Evolutionary conservation across 352 stramenopile genomes (phyloP), one percentile per base, ranked within the genome.

Genomic region (Halophytophthora polymorphica): DNA sequence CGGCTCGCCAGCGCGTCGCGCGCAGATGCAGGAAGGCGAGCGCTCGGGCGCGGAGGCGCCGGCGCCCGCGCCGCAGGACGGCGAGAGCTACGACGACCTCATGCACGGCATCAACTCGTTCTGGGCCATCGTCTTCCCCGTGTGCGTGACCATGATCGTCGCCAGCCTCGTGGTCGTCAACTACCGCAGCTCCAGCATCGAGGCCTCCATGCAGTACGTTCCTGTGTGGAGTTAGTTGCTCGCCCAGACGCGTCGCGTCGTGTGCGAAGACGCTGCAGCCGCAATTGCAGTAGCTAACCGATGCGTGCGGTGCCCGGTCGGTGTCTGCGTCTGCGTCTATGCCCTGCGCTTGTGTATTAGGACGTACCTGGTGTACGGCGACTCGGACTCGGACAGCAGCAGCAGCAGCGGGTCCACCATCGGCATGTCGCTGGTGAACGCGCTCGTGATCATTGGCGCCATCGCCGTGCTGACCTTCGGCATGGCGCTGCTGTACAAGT

Each of bases 401-500:
- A 64, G 58, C 21, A 45, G 63, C 18, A 61, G 58, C 17, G 66
- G 63, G 1, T 60, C 69, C 3, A 45, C 69, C 6, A 54, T 94
- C 37, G 81, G 79, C n/a, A 62, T 79, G 45, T 92, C 83, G 42
- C 50, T 96, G 15, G 62, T 96, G 21, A 96, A 96, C 51, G 86
- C 87, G 7, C 64, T 97, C 6, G 85, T 96, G 25, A 95, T 97
- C 55, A 93, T 97, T 25, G 63, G 73, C 18, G 80, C 84, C 15
- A 95, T 97, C 53, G 83, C 77, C 0, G 14, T 87, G 17, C 62
- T 95, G 2, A 96, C 88, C 19, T 96, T 97, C 47, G 71, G 83
- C 50, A 95, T 97, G 80, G 88, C 83, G 40, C 56, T 95, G 39
- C 65, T 95, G 22, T 96, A 96, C 66, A 94, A 95, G 59, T 93